Evolutionary conservation across 2,329 filamentous ascomycete genomes (phyloP).

Genomic region (Pyrenochaeta sp.): DNA sequence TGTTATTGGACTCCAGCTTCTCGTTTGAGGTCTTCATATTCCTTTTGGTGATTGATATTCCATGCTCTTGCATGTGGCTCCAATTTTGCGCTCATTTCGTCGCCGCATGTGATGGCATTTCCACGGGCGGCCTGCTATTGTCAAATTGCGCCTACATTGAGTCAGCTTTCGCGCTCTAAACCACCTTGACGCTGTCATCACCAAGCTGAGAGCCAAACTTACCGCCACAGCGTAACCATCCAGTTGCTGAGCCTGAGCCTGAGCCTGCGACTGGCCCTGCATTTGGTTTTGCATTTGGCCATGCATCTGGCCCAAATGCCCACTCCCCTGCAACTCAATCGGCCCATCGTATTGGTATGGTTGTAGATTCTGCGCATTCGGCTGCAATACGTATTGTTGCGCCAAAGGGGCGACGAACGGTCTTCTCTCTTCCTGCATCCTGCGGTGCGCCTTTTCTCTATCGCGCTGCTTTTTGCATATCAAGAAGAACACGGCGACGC

Average conservation of each 20-base stretch:
- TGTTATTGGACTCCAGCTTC: no score
- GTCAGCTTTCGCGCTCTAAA: background rate
- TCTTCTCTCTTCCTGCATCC: conserved; percentile 15
- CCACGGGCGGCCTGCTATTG: conserved; percentile 13
- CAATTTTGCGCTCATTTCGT: background rate
- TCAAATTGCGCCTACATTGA: conserved; percentile 5
- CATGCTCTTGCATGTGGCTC: background rate
- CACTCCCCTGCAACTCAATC: conserved; percentile 15
- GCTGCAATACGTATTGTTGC: background rate
- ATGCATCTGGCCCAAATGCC: background rate
- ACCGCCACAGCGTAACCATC: conserved; percentile 13
- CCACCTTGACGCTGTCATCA: no score
- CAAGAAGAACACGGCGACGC: conserved; percentile 6
- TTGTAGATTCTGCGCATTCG: background rate
- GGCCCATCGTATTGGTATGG: conserved; percentile 5
- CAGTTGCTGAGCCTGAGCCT: conserved; percentile 12
- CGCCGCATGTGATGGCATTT: conserved; percentile 13
- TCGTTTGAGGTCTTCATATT: background rate
- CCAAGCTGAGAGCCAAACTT: background rate
- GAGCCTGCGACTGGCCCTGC: no score
- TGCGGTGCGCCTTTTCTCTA: conserved; percentile 8
- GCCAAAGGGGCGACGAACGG: conserved; percentile 2
- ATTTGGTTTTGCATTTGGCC: background rate
- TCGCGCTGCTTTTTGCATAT: conserved; percentile 18
- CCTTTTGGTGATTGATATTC: background rate